Conservation (phyloP, 495 filamentous ascomycete species). For the Evernia prunastri region DNA sequence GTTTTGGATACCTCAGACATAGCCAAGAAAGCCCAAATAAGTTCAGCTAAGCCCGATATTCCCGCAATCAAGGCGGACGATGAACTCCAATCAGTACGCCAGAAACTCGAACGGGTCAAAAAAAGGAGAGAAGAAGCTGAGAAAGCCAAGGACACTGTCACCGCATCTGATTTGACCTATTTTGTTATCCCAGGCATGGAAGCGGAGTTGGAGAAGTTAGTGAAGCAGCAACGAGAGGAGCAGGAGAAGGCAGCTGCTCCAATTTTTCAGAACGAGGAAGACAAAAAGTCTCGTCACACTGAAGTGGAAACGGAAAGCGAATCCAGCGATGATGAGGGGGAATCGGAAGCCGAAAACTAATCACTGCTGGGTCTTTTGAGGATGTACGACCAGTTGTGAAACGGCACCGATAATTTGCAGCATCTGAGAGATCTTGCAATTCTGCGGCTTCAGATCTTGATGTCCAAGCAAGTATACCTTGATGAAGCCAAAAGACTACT, state of each 20-base stretch:
- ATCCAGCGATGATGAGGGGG: neutral
- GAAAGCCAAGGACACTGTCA: neutral
- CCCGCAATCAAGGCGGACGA: neutral
- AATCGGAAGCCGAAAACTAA: neutral
- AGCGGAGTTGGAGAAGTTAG: neutral
- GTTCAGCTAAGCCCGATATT: neutral
- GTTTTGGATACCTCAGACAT: neutral
- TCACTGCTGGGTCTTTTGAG: neutral
- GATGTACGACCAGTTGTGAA: too few species aligned
- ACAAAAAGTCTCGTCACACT: neutral
- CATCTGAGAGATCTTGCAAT: too few species aligned
- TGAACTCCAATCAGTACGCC: neutral
- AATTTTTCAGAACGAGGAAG: neutral
- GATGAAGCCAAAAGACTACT: too few species aligned
- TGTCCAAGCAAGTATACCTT: too few species aligned
- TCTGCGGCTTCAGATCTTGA: too few species aligned
- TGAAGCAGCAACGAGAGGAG: neutral
- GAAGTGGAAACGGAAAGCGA: conserved; percentile 9
- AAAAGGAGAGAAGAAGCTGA: conserved; percentile 11
- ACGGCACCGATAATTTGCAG: too few species aligned
- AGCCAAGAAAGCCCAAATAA: conserved; percentile 3
- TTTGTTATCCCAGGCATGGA: conserved; percentile 6
- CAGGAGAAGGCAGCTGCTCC: neutral
- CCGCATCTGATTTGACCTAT: conserved; percentile 2
- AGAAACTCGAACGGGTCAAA: neutral